Evolutionary conservation across 495 filamentous ascomycete genomes (phyloP).

Genomic region (Aspergillus avenaceus): DNA sequence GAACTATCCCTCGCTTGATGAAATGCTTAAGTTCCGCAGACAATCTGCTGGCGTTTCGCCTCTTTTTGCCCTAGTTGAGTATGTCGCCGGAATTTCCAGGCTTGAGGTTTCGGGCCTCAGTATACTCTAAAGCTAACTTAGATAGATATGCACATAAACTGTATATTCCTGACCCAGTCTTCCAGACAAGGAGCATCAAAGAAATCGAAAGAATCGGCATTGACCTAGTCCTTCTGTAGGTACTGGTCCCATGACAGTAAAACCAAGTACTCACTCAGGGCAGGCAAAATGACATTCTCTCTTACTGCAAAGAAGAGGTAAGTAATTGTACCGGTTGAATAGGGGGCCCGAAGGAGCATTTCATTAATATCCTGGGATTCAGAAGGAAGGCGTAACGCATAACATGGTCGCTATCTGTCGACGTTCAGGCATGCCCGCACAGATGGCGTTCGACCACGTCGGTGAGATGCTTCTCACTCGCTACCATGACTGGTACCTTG

Average conservation of each 20-base stretch:
- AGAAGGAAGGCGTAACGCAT: slow-evolving; percentile 26
- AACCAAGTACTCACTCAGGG: not conserved
- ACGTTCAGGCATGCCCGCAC: slow-evolving; percentile 20
- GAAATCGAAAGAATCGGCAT: slow-evolving; percentile 27
- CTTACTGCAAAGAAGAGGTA: slow-evolving; percentile 28
- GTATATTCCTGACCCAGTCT: slow-evolving; percentile 24
- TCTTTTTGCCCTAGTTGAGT: slow-evolving; percentile 29
- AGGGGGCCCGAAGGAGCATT: not conserved
- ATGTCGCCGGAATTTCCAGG: not conserved
- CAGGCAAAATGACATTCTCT: slow-evolving; percentile 31
- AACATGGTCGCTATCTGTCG: slow-evolving; percentile 30
- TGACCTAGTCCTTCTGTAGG: slow-evolving; percentile 29
- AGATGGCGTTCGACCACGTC: slow-evolving; percentile 26
- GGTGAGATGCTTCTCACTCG: slow-evolving; percentile 18
- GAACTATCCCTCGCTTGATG: slow-evolving; percentile 14
- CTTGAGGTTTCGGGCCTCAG: too few relatives aligned
- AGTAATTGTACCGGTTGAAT: not conserved
- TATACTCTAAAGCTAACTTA: too few relatives aligned
- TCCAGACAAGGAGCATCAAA: slow-evolving; percentile 20
- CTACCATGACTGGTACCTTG: slow-evolving; percentile 31
- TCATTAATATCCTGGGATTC: not conserved
- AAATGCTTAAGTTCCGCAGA: slow-evolving; percentile 19
- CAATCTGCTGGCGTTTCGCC: slow-evolving; percentile 25
- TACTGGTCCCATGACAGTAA: not conserved
- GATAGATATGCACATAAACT: slow-evolving; percentile 25